Base-by-base conservation (phyloP, 2,329 filamentous ascomycete species). In the Diaporthe ilicicola region DNA sequence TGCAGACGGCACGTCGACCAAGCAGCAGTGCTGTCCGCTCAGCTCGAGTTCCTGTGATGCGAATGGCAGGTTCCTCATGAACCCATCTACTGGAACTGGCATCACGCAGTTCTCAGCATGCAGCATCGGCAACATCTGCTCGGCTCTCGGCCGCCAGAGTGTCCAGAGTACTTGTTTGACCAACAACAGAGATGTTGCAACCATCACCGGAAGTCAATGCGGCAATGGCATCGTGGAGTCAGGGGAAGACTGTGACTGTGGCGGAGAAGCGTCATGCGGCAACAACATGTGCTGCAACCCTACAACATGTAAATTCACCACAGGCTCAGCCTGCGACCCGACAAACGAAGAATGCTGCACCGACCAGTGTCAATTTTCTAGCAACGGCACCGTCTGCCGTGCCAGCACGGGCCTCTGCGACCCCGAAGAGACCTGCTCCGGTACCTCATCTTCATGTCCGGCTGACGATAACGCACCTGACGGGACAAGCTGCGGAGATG, bases 211-310 rank as follows among this genome's bases (percentile, higher is more conserved):
- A 68, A 92, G 92, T 76, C 91, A 95, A 78, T 99, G 96, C 81
- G 96, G 96, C 70, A 99, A 99, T 81, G 96, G 96, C 67, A 98
- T 99, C 74, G 96, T 99, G 64, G 96, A 98, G 82, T 85, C 88
- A 22, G 96, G 94, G 74, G 96, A 99, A 82, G 93, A 99, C 67
- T 99, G 96, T 82, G 96, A 99, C 81, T 99, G 96, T 77, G 96
- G 96, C 73, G 95, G 95, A 68, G 83, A 85, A 17, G 81, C 84
- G 17, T 89, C 89, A 48, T 99, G 96, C 79, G 89, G 85, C 29
- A 82, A 86, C 77, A 96, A 98, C 82, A 78, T 80, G 17, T 99
- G 96, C 85, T 99, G 96, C 82, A 87, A 99, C 76, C 82, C 94
- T 1, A 88, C 82, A 3, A 98, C 96, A 0, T 99, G 96, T 89